Conservation (phyloP, 129 eudicot genomes). For the Helianthus tuberosus region DNA sequence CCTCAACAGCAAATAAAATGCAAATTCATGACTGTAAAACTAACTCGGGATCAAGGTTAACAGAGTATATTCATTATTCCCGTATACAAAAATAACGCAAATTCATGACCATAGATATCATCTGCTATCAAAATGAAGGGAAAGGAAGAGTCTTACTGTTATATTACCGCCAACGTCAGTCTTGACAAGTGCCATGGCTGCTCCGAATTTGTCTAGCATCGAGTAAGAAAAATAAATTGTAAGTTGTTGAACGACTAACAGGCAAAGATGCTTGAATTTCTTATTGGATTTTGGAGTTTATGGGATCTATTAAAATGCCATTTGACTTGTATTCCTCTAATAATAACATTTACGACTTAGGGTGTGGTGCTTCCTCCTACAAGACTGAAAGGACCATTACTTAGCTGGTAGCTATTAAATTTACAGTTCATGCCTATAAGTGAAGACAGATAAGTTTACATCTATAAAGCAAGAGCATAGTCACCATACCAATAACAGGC, state of each 20-base stretch:
- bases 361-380: background rate
- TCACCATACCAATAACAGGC: conserved; percentile 77
- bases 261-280: conserved; percentile 8
- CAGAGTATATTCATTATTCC: background rate
- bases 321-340: background rate
- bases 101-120: background rate
- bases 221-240: conserved; percentile 8
- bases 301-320: background rate
- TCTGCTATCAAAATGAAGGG: background rate
- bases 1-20: background rate
- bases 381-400: background rate
- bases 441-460: background rate
- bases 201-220: conserved; percentile 74
- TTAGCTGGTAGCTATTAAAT: conserved; percentile 8
- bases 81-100: background rate
- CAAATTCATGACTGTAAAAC: background rate
- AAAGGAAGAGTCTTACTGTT: conserved; percentile 53
- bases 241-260: conserved; percentile 17
- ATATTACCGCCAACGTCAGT: conserved; percentile 80
- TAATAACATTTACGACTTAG: background rate
- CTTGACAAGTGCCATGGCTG: conserved; percentile 85
- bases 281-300: background rate
- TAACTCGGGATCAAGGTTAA: background rate
- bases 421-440: background rate
- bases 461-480: background rate